Base-by-base conservation (phyloP, 208 protist genomes). In the Eutreptiella sp. region DNA sequence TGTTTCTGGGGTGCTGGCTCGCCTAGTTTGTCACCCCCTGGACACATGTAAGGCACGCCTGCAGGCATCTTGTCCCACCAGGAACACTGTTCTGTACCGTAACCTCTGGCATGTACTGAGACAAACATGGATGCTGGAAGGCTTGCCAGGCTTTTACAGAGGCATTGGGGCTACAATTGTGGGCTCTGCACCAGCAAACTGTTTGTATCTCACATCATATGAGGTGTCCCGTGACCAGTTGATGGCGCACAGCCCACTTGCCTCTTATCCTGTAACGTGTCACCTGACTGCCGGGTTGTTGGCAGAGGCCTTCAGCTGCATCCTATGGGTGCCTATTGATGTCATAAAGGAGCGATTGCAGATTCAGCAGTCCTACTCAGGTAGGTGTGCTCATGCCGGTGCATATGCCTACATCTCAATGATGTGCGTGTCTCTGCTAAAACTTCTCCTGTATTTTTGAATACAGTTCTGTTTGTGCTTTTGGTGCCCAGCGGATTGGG, bases 321-420 rank as follows among this genome's bases (percentile, higher is more conserved):
- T 81, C 2, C 58, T 91, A 26, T 91, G 85, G 85, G 83, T 91
- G 11, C 85, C 85, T 11, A 75, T 88, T 38, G 85, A 91, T 48
- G 85, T 91, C 33, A 53, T 75, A 16, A 89, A 89, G 70, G 83
- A 91, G 69, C 72, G 83, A 0, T 63, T 88, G 47, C 85, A 91
- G 58, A 80, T 79, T 14, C 85, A 90, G 53, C 75, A 78, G 19
- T 72, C 72, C 23, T 61, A 59, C 4, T n/a, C n/a, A n/a, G n/a
- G n/a, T n/a, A n/a, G n/a, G n/a, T n/a, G n/a, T n/a, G 36, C 36
- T 41, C 36, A n/a, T 41, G 16, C 36, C 36, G 19, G 16, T 19
- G 36, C 36, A 16, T 41, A 41, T 41, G 16, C 36, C 16, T 19
- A 41, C 36, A 41, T n/a, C n/a, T n/a, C n/a, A n/a, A n/a, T n/a